phyloP scores from a whole-genome alignment of 768 basidiomycete species.

The Russula virescens region DNA sequence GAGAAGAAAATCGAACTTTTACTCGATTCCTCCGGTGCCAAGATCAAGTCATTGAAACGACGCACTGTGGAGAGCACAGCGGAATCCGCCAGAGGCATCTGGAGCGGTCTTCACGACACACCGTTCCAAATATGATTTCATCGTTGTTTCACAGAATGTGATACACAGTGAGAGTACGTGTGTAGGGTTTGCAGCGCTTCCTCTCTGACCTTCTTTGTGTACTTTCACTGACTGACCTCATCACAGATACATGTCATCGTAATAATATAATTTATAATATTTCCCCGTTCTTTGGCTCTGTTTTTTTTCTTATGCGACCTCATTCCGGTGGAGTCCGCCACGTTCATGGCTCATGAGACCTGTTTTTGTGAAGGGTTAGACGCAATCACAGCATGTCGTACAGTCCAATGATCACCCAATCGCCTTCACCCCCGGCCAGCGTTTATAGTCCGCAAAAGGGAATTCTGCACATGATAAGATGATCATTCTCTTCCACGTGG shows the following conservation, averaged over 20 bases:
- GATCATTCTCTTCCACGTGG: conserved; percentile 10
- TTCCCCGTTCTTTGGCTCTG: neutral
- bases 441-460: conserved; percentile 13
- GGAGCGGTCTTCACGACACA: conserved; percentile 80
- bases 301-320: neutral
- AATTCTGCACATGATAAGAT: conserved; percentile 18
- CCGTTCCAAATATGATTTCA: conserved; percentile 46
- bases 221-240: neutral
- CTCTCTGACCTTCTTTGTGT: neutral
- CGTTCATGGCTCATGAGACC: conserved; percentile 9
- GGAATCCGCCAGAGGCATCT: conserved; percentile 80
- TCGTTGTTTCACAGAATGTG: neutral
- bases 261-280: neutral
- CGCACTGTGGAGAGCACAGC: conserved; percentile 70
- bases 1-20: conserved; percentile 75
- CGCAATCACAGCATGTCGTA: conserved; percentile 22
- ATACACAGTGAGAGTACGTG: conserved; percentile 12
- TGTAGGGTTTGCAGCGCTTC: neutral
- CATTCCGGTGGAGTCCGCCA: neutral
- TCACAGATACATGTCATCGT: conserved; percentile 4
- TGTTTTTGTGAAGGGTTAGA: conserved; percentile 16
- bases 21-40: conserved; percentile 81
- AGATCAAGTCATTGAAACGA: conserved; percentile 74
- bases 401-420: neutral
- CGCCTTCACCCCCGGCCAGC: conserved; percentile 6